Base-by-base conservation (phyloP, 768 basidiomycete species). In the Leccinum broughii region DNA sequence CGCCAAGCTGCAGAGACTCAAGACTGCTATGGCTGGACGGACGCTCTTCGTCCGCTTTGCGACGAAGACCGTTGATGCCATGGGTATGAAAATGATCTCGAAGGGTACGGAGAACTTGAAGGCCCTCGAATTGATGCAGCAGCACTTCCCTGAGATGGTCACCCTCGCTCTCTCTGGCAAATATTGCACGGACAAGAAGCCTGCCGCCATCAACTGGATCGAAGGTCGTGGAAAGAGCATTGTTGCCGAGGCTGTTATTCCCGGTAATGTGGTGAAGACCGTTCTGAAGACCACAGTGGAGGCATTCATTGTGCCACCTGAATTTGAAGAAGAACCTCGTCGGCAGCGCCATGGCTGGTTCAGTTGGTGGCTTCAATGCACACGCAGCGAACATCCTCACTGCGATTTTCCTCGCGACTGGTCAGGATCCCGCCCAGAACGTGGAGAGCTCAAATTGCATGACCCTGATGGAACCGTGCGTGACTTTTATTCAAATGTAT, bases 61-160 rank as follows among this genome's bases (percentile, higher is more conserved):
- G 60, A 97, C 95, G 14, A 87, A 85, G 57, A 98, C 97, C 0
- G 97, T 95, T 32, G 96, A 98, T 69, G 96, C 97, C 46, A 99
- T 98, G 96, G 97, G 97, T 17, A 99, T 99, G 97, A 99, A 99
- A 81, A 99, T 98, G 97, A 97, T 98, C 70, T 92, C 90, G 9
- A 99, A 99, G 77, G 97, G 95, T 3, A 95, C 94, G 10, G 97
- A 98, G 79, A 92, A 22, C 22, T 22, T 22, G 22, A 24, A 91
- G 76, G 95, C 95, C 22, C 83, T 99, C 13, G 93, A 90, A 68
- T 83, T 81, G 22, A 81, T 93, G 83, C 81, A 83, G 66, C 79
- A 80, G 54, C 75, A 87, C 68, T 99, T 93, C 80, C 96, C 96
- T 4, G 87, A 89, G 61, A 98, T 98, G 95, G 75, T 86, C 57